Conservation (phyloP, 2,329 filamentous ascomycete genomes). For the Trichoderma polysporum region DNA sequence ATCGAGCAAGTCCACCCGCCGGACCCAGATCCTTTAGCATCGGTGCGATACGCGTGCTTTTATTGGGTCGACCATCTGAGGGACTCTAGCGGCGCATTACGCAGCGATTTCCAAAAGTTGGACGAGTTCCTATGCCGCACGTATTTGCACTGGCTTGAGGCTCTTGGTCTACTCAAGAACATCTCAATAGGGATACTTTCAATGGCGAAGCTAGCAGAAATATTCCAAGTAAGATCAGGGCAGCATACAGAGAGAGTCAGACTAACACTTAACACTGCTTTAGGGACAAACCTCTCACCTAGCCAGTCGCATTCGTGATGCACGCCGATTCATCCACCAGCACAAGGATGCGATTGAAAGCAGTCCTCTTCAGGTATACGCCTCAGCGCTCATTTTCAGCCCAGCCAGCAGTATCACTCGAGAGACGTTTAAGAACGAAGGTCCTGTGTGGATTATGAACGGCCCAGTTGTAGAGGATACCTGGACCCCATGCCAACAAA, state of each 20-base stretch:
- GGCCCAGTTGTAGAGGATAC: no score
- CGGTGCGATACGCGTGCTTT: neutral
- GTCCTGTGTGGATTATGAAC: no score
- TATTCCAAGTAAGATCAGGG: no score
- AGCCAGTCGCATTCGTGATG: no score
- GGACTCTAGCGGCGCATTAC: neutral
- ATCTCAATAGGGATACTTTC: neutral
- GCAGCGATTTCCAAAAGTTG: neutral
- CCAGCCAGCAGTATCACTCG: no score
- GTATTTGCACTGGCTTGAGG: neutral
- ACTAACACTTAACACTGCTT: neutral
- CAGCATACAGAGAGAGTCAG: no score
- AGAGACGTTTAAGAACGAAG: no score
- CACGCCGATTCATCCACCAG: no score
- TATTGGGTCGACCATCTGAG: neutral
- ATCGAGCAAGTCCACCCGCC: neutral
- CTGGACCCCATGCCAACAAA: no score
- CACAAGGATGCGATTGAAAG: neutral
- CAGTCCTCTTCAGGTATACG: neutral
- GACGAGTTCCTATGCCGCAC: neutral
- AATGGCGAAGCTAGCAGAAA: neutral
- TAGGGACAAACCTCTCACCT: neutral
- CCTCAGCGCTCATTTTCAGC: neutral
- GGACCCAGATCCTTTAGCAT: neutral
- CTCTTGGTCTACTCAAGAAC: neutral